Conservation (phyloP, 345 rosid genomes). For the Eucalyptus curtisii region DNA sequence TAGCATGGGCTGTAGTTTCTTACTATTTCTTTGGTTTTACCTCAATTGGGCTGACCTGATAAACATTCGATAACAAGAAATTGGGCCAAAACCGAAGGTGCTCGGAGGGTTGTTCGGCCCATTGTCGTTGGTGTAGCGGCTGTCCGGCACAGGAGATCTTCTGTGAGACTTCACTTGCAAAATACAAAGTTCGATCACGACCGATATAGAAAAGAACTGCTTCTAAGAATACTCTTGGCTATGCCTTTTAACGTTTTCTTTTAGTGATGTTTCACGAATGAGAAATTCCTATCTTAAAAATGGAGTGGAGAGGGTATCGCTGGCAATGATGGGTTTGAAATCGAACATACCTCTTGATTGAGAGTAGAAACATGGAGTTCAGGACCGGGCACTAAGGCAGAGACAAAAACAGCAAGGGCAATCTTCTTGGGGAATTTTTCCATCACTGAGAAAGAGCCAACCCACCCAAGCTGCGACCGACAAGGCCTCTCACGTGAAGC, state of each 20-base stretch:
- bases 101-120: background rate
- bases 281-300: too few species aligned
- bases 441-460: too few species aligned
- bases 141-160: background rate
- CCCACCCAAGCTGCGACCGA: too few species aligned
- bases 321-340: too few species aligned
- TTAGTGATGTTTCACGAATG: background rate
- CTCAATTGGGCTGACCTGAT: constrained; percentile 30
- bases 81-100: constrained; percentile 19
- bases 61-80: background rate
- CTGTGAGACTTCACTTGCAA: constrained; percentile 1
- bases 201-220: background rate
- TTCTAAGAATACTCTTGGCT: background rate
- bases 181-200: background rate
- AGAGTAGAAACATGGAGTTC: constrained; percentile 2
- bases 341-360: too few species aligned
- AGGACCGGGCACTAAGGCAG: constrained; percentile 25
- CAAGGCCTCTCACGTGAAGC: too few species aligned
- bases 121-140: rapidly evolving
- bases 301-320: too few species aligned
- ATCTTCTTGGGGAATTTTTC: background rate
- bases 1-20: background rate
- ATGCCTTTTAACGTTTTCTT: background rate
- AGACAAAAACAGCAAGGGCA: constrained; percentile 9
- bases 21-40: background rate